Evolutionary conservation across 2,329 filamentous ascomycete genomes (phyloP).

Genomic region (Blastomyces parvus): DNA sequence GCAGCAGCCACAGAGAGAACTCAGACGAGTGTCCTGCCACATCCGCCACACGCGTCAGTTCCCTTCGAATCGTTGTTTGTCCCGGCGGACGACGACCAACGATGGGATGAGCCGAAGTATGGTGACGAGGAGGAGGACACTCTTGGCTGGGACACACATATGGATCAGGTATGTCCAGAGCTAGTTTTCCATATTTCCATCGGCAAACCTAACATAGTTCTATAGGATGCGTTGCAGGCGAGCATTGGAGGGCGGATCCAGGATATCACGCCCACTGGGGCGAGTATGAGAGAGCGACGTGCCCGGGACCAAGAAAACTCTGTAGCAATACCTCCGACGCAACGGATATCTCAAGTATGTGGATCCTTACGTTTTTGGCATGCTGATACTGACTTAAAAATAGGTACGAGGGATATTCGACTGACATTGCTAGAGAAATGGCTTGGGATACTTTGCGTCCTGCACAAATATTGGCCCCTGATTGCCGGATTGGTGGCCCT

Average conservation of each 20-base stretch:
- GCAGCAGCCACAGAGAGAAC: constrained; percentile 20
- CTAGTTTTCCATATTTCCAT: constrained; percentile 4
- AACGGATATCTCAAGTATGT: constrained; percentile 40
- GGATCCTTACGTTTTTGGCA: background rate
- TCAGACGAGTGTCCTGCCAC: constrained; percentile 19
- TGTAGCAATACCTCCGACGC: constrained; percentile 35
- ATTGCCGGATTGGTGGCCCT: background rate
- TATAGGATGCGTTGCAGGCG: constrained; percentile 25
- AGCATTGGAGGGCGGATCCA: constrained; percentile 24
- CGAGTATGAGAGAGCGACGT: constrained; percentile 4
- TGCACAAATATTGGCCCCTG: background rate
- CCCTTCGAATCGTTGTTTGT: constrained; percentile 53
- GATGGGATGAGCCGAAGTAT: constrained; percentile 52
- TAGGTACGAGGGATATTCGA: constrained; percentile 35
- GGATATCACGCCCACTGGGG: constrained; percentile 26
- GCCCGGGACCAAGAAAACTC: constrained; percentile 5
- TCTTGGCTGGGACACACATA: constrained; percentile 53
- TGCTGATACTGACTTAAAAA: background rate
- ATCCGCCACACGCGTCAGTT: constrained; percentile 30
- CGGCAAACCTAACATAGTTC: constrained; percentile 1
- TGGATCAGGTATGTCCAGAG: constrained; percentile 35
- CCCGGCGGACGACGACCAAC: constrained; percentile 47
- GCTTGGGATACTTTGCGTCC: background rate
- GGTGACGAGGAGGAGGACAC: constrained; percentile 49
- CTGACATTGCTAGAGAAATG: constrained; percentile 19